Conservation (phyloP, 148 eudicot species). For the Vaccinium myrtillus region DNA sequence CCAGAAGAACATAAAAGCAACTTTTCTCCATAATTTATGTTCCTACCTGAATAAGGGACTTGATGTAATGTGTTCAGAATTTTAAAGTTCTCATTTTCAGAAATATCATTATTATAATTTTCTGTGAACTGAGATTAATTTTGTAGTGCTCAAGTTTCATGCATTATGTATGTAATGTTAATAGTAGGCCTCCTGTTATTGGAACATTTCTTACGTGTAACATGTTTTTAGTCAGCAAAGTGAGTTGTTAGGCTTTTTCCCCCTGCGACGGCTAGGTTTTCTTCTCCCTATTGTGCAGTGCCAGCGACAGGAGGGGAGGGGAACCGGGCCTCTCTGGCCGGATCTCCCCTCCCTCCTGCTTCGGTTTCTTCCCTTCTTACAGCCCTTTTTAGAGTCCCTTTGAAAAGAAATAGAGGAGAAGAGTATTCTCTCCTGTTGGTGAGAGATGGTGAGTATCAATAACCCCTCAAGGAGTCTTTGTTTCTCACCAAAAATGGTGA, state of each 20-base stretch:
- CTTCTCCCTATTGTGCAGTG: too few relatives aligned
- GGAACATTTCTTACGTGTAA: not conserved
- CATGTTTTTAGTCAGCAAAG: not conserved
- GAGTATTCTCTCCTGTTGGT: too few relatives aligned
- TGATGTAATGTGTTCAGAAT: constrained; percentile 7
- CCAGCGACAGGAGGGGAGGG: too few relatives aligned
- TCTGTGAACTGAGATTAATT: not conserved
- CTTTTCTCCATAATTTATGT: constrained; percentile 11
- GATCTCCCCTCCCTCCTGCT: too few relatives aligned
- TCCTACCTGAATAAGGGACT: constrained; percentile 23
- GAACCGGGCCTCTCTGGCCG: too few relatives aligned
- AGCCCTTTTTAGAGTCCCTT: too few relatives aligned
- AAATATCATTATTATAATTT: not conserved
- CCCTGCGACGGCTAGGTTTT: too few relatives aligned
- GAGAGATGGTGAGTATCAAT: too few relatives aligned
- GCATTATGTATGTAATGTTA: not conserved
- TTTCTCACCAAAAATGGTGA: too few relatives aligned
- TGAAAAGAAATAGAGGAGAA: too few relatives aligned
- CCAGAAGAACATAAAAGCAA: constrained; percentile 36
- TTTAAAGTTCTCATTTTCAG: constrained; percentile 3
- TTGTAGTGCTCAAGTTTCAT: not conserved
- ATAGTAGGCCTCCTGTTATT: not conserved
- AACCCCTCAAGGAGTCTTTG: too few relatives aligned
- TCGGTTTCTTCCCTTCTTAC: too few relatives aligned
- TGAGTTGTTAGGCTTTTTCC: not conserved